A percentile compares a stretch with the other conserved stretches of the same genome.
Evolutionary conservation across 768 basidiomycete genomes (phyloP).

Genomic region (Mycena floridula): DNA sequence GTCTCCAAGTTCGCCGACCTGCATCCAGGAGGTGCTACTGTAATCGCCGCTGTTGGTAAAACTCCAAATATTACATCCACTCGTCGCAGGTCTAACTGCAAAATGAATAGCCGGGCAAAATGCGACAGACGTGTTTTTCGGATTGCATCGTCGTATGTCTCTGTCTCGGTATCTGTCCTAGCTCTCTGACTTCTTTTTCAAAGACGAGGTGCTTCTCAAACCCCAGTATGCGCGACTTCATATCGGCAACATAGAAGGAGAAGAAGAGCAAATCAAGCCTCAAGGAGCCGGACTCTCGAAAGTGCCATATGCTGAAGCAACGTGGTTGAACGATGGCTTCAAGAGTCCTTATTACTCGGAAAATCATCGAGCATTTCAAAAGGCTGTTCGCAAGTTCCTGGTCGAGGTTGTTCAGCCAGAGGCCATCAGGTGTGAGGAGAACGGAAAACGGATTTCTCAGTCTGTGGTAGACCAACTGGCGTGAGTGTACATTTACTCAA

Average conservation of each 20-base stretch:
- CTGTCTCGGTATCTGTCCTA: too few species aligned
- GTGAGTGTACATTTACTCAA: conserved; percentile 32
- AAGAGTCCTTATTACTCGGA: conserved; percentile 75
- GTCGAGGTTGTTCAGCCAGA: conserved; percentile 72
- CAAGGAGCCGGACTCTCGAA: conserved; percentile 56
- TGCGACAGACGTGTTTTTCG: conserved; percentile 78
- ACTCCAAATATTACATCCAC: too few species aligned
- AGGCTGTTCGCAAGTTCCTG: conserved; percentile 69
- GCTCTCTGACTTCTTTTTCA: too few species aligned
- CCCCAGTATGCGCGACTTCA: conserved; percentile 70
- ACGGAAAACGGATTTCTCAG: conserved; percentile 80
- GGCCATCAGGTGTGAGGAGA: conserved; percentile 75
- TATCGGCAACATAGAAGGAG: conserved; percentile 55
- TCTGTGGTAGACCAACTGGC: conserved; percentile 81
- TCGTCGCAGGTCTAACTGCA: neutral
- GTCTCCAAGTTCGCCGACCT: conserved; percentile 74
- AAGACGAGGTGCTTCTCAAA: conserved; percentile 66
- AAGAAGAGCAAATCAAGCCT: conserved; percentile 49
- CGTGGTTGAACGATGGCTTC: conserved; percentile 68
- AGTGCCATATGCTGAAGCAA: conserved; percentile 83
- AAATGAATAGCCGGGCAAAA: conserved; percentile 55
- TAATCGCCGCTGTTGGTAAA: conserved; percentile 64
- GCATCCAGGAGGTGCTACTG: conserved; percentile 80
- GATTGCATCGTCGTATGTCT: conserved; percentile 79
- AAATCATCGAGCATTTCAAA: conserved; percentile 70